These are phyloP conservation scores for Fusarium heterosporum DNA, from an alignment of 2,329 filamentous ascomycete genomes.

Conservation along the genomic window DNA sequence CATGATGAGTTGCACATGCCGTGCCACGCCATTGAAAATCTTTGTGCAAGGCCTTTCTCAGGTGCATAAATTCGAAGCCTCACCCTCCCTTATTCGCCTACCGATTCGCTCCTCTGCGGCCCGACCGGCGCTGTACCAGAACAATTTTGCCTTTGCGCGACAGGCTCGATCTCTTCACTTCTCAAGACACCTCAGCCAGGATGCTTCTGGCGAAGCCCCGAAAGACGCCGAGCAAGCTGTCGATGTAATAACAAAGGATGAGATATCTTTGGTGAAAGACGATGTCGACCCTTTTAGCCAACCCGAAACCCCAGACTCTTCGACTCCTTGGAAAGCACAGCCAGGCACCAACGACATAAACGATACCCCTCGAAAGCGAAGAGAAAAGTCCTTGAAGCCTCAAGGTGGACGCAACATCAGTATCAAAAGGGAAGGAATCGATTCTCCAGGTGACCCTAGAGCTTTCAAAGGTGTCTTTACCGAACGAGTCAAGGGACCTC, in stretches of 20 bases:
- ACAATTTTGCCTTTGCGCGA: conserved; percentile 30
- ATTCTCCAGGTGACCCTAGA: background rate
- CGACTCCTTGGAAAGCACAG: conserved; percentile 21
- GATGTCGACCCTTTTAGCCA: background rate
- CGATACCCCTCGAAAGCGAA: background rate
- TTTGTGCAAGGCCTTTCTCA: conserved; percentile 62
- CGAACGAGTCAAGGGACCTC: conserved; percentile 29
- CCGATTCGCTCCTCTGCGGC: conserved; percentile 14
- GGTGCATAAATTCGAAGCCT: conserved; percentile 51
- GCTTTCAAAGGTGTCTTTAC: background rate
- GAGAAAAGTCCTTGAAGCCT: background rate
- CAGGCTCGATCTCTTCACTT: conserved; percentile 44
- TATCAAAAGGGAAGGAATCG: background rate
- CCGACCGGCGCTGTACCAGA: conserved; percentile 23
- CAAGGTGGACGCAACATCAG: background rate
- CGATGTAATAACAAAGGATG: background rate
- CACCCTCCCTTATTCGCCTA: conserved; percentile 34
- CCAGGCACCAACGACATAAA: background rate
- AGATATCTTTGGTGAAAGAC: conserved; percentile 11
- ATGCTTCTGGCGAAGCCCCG: conserved; percentile 11
- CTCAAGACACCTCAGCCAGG: conserved; percentile 36
- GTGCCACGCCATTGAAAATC: conserved; percentile 58
- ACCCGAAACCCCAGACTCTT: conserved; percentile 2
- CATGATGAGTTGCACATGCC: conserved; percentile 63
- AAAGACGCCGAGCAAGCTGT: background rate